phyloP scores from a whole-genome alignment of 176 grass and related monocot species.

The Aechmea fasciata region DNA sequence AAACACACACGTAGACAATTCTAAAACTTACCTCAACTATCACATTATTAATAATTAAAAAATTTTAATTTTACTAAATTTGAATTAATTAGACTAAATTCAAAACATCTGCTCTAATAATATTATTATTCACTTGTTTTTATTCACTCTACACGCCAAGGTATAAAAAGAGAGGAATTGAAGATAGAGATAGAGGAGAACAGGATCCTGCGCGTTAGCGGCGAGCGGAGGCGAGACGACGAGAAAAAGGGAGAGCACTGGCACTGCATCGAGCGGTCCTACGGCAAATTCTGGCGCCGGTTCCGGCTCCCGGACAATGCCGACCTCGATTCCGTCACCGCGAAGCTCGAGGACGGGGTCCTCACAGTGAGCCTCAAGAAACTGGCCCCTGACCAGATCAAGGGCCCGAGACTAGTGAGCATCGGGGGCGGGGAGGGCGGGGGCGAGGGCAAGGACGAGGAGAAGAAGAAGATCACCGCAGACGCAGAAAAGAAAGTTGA shows the following conservation, averaged over 20 bases:
- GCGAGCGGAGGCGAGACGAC: slow-evolving; percentile 62
- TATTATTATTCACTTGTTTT: too few species aligned
- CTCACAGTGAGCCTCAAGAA: slow-evolving; percentile 52
- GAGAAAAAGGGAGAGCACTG: slow-evolving; percentile 53
- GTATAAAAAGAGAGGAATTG: slow-evolving; percentile 55
- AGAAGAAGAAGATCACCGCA: slow-evolving; percentile 13
- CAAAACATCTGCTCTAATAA: too few species aligned
- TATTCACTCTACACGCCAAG: too few species aligned
- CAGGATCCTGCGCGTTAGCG: slow-evolving; percentile 63
- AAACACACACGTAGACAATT: too few species aligned
- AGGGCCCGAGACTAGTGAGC: slow-evolving; percentile 52
- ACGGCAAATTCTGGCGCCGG: slow-evolving; percentile 88
- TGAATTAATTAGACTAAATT: too few species aligned
- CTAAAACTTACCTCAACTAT: neutral
- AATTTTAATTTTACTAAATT: neutral
- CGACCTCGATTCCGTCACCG: slow-evolving; percentile 49
- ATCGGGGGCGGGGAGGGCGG: slow-evolving; percentile 26
- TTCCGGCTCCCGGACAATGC: slow-evolving; percentile 76
- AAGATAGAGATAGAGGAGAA: slow-evolving; percentile 77
- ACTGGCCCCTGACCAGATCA: slow-evolving; percentile 67
- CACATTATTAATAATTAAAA: neutral
- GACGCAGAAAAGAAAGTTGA: slow-evolving; percentile 49
- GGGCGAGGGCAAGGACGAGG: slow-evolving; percentile 16
- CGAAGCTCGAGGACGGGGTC: slow-evolving; percentile 48
- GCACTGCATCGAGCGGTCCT: slow-evolving; percentile 69